Percentiles rank a stretch among this genome's conserved stretches.
Evolutionary conservation across 192 early-diverging fungal genomes (phyloP).

Genomic region (Coemansia sp.): DNA sequence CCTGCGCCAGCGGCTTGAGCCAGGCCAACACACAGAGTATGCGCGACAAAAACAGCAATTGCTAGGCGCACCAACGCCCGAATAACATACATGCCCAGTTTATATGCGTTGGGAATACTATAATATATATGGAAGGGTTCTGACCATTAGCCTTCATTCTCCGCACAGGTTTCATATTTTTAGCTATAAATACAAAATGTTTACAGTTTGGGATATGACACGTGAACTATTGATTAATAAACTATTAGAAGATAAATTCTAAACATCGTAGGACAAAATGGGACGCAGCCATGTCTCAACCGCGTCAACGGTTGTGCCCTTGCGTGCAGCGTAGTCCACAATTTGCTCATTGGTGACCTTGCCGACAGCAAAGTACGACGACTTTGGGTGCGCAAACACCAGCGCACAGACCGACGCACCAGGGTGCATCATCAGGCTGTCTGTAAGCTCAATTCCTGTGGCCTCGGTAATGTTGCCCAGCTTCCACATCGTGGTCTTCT

Average conservation of each 20-base stretch:
- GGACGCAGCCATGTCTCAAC: conserved; percentile 77
- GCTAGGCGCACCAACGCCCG: conserved; percentile 6
- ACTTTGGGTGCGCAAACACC: conserved; percentile 72
- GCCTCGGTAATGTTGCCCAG: conserved; percentile 74
- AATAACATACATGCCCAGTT: conserved; percentile 3
- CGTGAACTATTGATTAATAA: neutral
- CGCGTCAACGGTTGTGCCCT: conserved; percentile 60
- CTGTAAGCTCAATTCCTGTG: conserved; percentile 88
- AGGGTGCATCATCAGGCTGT: conserved; percentile 90
- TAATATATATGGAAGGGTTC: too few species aligned
- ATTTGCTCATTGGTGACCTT: conserved; percentile 92
- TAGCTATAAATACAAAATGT: neutral
- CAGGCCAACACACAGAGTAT: neutral
- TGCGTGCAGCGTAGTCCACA: conserved; percentile 73
- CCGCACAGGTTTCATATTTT: neutral
- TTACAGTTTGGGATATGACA: neutral
- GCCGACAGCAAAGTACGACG: conserved; percentile 93
- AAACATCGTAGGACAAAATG: conserved; percentile 69
- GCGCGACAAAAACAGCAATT: neutral
- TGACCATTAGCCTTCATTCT: conserved; percentile 2
- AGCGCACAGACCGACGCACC: conserved; percentile 83
- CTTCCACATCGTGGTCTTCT: conserved; percentile 93
- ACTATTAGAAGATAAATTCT: neutral
- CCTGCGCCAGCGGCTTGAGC: neutral
- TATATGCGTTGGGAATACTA: too few species aligned